These are phyloP conservation scores for Pulveroboletus sp. DNA, from an alignment of 768 basidiomycete species.

Conservation along the genomic window DNA sequence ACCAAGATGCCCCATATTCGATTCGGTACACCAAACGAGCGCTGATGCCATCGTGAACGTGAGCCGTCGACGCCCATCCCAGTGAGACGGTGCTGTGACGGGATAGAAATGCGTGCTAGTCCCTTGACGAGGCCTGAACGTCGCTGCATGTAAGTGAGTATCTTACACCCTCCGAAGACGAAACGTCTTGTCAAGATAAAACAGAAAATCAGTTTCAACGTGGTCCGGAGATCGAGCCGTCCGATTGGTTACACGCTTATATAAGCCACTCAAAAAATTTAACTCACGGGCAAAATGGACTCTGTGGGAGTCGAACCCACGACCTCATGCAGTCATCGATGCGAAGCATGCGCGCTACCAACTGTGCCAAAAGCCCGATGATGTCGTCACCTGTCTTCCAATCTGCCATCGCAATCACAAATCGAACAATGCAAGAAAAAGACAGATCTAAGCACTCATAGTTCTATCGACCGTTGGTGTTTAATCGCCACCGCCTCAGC, in stretches of 20 bases:
- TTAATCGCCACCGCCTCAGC: slow-evolving; percentile 63
- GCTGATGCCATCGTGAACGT: slow-evolving; percentile 51
- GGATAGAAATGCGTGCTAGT: slow-evolving; percentile 56
- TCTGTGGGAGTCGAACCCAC: slow-evolving; percentile 54
- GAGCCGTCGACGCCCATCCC: slow-evolving; percentile 47
- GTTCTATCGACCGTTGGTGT: slow-evolving; percentile 53
- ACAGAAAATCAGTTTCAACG: slow-evolving; percentile 4
- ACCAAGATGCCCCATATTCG: slow-evolving; percentile 66
- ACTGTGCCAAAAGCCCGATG: slow-evolving; percentile 53
- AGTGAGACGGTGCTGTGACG: slow-evolving; percentile 37
- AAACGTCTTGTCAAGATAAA: slow-evolving; percentile 3
- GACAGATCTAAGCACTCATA: slow-evolving; percentile 23
- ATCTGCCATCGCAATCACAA: no score
- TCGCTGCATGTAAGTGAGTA: slow-evolving; percentile 65
- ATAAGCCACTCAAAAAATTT: neutral
- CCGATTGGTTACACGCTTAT: neutral
- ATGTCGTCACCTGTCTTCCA: no score
- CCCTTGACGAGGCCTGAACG: slow-evolving; percentile 46
- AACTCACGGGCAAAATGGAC: slow-evolving; percentile 8
- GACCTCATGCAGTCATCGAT: slow-evolving; percentile 48
- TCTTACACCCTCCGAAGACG: neutral
- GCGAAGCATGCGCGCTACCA: slow-evolving; percentile 63
- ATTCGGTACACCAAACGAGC: slow-evolving; percentile 60
- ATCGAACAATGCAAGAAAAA: neutral
- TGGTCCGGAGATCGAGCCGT: neutral